Conservation (phyloP, 31 red algal species). For the Odonthalia washingtoniensis region DNA sequence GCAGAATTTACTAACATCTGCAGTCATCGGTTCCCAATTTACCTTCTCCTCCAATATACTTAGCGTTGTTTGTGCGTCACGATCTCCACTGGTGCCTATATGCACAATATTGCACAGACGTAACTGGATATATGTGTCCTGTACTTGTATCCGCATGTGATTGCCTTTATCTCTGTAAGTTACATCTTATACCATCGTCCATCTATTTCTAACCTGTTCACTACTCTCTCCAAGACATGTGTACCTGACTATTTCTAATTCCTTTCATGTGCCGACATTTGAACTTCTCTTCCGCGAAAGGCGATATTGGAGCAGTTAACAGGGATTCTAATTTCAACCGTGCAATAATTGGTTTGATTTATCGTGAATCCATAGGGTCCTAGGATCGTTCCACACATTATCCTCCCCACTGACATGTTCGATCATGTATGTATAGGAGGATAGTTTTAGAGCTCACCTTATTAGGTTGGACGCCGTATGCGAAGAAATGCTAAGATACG, state of each 20-base stretch:
- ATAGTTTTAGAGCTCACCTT: constrained; percentile 22
- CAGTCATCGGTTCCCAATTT: constrained; percentile 5
- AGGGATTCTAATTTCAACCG: too few species aligned
- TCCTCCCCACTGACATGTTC: constrained; percentile 30
- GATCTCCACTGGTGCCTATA: constrained; percentile 8
- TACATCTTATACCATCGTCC: neutral
- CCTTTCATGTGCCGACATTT: too few species aligned
- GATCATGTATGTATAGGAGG: constrained; percentile 6
- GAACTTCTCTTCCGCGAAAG: too few species aligned
- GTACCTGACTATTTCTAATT: neutral
- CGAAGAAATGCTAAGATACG: neutral
- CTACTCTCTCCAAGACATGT: neutral
- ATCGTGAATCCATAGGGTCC: too few species aligned
- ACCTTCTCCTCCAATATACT: neutral
- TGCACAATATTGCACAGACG: constrained; percentile 12
- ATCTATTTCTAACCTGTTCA: neutral
- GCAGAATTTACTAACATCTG: neutral
- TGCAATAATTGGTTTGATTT: too few species aligned
- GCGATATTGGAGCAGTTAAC: too few species aligned
- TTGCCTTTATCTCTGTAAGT: neutral
- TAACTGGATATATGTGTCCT: constrained; percentile 6
- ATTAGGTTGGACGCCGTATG: constrained; percentile 36
- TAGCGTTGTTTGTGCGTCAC: constrained; percentile 13
- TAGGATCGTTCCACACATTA: constrained; percentile 30
- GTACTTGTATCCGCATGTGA: neutral